Base-by-base conservation (phyloP, 2,329 filamentous ascomycete genomes). In the Endoconidiophora laricicola region DNA sequence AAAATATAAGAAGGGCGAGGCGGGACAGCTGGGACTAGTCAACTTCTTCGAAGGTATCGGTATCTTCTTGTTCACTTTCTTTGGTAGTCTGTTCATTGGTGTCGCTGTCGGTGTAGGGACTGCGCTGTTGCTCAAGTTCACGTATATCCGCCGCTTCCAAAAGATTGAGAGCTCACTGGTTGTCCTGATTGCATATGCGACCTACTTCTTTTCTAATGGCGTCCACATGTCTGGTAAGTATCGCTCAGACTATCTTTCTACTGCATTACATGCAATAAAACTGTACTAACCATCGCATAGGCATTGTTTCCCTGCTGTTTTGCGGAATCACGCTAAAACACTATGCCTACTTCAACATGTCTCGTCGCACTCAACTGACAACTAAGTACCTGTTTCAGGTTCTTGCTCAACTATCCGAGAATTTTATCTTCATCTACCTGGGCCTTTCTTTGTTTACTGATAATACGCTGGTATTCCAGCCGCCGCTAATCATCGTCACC, bases 331-430 rank as follows among this genome's bases (percentile, higher is more conserved):
- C 91, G 9, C 71, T 98, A 55, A 98, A 98, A 66, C 91, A 98
- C 63, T 98, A 98, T 61, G 91, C 91, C 55, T 98, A 98, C 68
- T 95, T 96, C 73, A 98, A 98, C 69, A 98, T 98, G 91, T 98
- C 91, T 26, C 81, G 91, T 45, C 81, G 91, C 55, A 96, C 91
- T 1, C 91, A 98, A 63, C 79, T 98, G 55, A 94, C 91, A 14
- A 98, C 91, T 48, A 98, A 98, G 64, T 98, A 94, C 66, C 75
- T 95, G 52, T 98, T 98, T 68, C 86, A 94, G 63, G 81, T 94
- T 55, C 81, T 93, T 58, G 86, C 91, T 3, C 91, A 98, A 65
- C 68, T 98, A 43, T 94, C 90, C 0, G 91, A 98, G 67, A 98
- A 98, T 65, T 98, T 98, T 63, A 98, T 98, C 65, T 98, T 98